Conservation (phyloP, 805 yeast genomes). For the Zygoascus tannicola region DNA sequence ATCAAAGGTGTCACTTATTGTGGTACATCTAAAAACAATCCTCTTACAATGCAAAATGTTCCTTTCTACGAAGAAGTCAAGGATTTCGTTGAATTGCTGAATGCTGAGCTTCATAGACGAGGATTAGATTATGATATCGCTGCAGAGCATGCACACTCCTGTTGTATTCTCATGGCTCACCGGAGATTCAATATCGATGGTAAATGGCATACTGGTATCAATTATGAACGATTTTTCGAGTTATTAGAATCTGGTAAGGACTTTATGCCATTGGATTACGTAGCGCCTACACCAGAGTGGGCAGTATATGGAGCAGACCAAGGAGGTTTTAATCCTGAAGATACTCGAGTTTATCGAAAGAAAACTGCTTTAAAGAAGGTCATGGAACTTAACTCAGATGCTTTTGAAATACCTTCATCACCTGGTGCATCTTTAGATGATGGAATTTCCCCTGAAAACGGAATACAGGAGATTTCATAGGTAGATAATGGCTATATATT, state of each 20-base stretch:
- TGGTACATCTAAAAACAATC: constrained; percentile 86
- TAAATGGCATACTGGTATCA: constrained; percentile 84
- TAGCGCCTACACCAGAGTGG: constrained; percentile 78
- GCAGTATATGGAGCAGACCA: constrained; percentile 79
- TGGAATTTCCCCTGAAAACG: no score
- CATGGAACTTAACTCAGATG: no score
- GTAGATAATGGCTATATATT: no score
- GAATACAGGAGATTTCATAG: no score
- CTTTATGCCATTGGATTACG: constrained; percentile 73
- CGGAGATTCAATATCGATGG: constrained; percentile 57
- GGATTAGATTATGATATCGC: constrained; percentile 74
- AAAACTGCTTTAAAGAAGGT: constrained; percentile 24
- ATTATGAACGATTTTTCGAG: constrained; percentile 67
- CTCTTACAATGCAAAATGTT: constrained; percentile 89
- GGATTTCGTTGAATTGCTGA: constrained; percentile 56
- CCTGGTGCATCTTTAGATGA: no score
- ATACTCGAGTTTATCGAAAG: constrained; percentile 56
- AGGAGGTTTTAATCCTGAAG: constrained; percentile 88
- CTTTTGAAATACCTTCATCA: no score
- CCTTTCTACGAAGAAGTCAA: constrained; percentile 91
- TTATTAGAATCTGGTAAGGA: constrained; percentile 50
- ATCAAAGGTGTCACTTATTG: constrained; percentile 94
- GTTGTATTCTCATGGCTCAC: constrained; percentile 81
- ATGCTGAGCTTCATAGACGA: constrained; percentile 50
- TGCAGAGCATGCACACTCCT: constrained; percentile 92